phyloP scores from a whole-genome alignment of 768 basidiomycete species.

The Auricularia auricula-judae region DNA sequence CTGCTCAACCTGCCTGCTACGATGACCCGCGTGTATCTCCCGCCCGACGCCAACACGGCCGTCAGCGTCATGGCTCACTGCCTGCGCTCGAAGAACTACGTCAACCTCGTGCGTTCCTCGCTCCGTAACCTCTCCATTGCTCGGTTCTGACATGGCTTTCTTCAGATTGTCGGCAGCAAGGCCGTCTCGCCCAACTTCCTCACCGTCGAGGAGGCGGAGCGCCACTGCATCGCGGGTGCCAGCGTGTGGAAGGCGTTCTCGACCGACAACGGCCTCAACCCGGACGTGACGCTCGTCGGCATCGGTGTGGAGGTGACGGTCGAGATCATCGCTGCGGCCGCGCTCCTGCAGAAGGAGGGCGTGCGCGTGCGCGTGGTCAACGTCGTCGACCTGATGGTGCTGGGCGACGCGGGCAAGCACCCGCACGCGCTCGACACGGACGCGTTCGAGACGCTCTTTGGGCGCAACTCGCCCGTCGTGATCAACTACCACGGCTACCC shows the following conservation, averaged over 20 bases:
- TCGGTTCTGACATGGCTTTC: background rate
- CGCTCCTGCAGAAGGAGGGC: slow-evolving; percentile 60
- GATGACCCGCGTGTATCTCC: slow-evolving; percentile 68
- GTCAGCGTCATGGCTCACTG: slow-evolving; percentile 52
- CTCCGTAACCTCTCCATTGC: background rate
- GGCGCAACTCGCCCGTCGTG: slow-evolving; percentile 52
- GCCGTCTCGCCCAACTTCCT: slow-evolving; percentile 74
- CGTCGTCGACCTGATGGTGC: slow-evolving; percentile 81
- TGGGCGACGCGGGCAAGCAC: slow-evolving; percentile 56
- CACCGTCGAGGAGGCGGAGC: slow-evolving; percentile 60
- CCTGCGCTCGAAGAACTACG: slow-evolving; percentile 70
- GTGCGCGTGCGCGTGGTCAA: slow-evolving; percentile 82
- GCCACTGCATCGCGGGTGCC: slow-evolving; percentile 81
- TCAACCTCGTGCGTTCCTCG: slow-evolving; percentile 37
- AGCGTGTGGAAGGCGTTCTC: slow-evolving; percentile 81
- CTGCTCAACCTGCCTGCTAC: slow-evolving; percentile 68
- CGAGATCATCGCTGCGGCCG: slow-evolving; percentile 80
- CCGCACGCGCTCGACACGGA: slow-evolving; percentile 59
- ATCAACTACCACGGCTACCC: slow-evolving; percentile 83
- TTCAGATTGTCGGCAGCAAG: slow-evolving; percentile 72
- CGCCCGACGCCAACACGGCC: slow-evolving; percentile 68
- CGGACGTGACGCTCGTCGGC: slow-evolving; percentile 42
- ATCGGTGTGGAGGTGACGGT: slow-evolving; percentile 1
- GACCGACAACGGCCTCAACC: slow-evolving; percentile 55
- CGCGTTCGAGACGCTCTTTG: slow-evolving; percentile 64